Evolutionary conservation across 2,329 filamentous ascomycete species (phyloP).

Genomic region (Ceratocystis harringtonii): DNA sequence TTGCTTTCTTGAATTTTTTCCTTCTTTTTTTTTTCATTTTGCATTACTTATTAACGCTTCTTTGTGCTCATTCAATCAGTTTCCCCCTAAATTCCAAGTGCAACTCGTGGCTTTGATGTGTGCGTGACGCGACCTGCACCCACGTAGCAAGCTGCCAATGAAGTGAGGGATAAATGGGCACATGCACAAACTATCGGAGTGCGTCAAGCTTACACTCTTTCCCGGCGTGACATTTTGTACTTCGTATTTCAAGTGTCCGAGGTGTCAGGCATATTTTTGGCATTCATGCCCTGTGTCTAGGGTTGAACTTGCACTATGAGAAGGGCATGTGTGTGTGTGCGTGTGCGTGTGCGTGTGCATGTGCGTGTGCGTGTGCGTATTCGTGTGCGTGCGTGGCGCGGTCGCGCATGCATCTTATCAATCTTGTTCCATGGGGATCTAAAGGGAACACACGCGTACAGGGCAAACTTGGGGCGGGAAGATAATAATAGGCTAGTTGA

Average conservation of each 20-base stretch:
- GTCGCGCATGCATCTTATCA: neutral
- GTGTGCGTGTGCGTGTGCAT: too few species aligned
- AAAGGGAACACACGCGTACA: neutral
- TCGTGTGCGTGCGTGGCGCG: neutral
- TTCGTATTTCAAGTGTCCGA: neutral
- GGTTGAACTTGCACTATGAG: too few species aligned
- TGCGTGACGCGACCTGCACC: neutral
- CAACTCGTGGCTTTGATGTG: neutral
- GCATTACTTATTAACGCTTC: neutral
- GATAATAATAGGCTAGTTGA: neutral
- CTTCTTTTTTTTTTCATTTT: neutral
- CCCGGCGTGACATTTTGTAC: neutral
- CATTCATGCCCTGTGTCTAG: neutral
- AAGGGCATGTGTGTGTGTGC: too few species aligned
- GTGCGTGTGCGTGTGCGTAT: too few species aligned
- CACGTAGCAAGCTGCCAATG: neutral
- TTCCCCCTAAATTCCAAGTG: neutral
- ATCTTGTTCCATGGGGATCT: neutral
- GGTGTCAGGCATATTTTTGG: neutral
- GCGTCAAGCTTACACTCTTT: neutral
- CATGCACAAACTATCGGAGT: neutral
- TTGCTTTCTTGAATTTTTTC: neutral
- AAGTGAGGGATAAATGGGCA: neutral
- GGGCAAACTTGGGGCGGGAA: neutral
- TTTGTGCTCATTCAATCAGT: neutral